Conservation (phyloP, 2,329 filamentous ascomycete species). For the Pestalotiopsis sp. region DNA sequence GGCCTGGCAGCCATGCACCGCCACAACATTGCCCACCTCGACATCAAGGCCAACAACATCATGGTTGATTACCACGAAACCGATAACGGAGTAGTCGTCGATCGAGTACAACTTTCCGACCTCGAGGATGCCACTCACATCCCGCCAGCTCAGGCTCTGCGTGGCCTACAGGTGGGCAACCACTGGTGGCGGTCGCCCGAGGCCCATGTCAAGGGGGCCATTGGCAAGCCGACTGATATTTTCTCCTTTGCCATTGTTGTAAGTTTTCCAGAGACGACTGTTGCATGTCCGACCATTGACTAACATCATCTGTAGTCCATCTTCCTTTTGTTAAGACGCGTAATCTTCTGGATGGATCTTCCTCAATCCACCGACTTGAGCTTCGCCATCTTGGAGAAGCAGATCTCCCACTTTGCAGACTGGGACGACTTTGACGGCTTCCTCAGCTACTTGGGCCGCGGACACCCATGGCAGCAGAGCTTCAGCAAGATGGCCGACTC, state of each 20-base stretch:
- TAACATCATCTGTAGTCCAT: conserved; percentile 39
- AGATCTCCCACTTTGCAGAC: conserved; percentile 51
- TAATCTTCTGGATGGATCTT: conserved; percentile 42
- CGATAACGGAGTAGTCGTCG: conserved; percentile 31
- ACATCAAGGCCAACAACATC: conserved; percentile 48
- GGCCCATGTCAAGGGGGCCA: conserved; percentile 40
- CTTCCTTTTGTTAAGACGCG: conserved; percentile 43
- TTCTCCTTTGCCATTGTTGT: conserved; percentile 48
- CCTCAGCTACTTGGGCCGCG: conserved; percentile 41
- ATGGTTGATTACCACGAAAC: conserved; percentile 41
- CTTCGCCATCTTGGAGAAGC: conserved; percentile 44
- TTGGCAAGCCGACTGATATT: conserved; percentile 43
- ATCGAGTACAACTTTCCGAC: conserved; percentile 42
- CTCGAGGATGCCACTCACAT: conserved; percentile 43
- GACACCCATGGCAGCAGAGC: conserved; percentile 40
- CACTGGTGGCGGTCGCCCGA: conserved; percentile 49
- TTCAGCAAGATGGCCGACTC: conserved; percentile 39
- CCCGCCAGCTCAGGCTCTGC: conserved; percentile 36
- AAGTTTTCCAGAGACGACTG: conserved; percentile 24
- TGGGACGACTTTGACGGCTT: conserved; percentile 41
- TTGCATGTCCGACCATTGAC: conserved; percentile 11
- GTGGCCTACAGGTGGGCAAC: conserved; percentile 41
- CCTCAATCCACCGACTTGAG: conserved; percentile 38
- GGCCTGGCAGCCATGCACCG: conserved; percentile 40
- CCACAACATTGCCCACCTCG: conserved; percentile 41